phyloP scores from a whole-genome alignment of 495 filamentous ascomycete genomes.

The Evansstolkia leycettana region DNA sequence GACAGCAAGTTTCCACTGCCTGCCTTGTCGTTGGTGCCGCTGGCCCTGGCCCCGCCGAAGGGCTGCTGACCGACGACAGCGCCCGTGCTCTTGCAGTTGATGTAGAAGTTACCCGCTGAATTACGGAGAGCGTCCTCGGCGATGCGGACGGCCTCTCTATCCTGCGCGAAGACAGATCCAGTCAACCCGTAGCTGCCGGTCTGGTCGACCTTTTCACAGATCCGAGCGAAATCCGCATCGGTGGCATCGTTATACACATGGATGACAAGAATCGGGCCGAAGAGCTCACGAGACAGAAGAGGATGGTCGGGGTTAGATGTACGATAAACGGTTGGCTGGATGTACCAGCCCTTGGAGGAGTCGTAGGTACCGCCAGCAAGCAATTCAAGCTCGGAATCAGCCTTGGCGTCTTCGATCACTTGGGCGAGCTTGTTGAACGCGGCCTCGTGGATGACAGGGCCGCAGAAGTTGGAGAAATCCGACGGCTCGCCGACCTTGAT shows the following conservation, averaged over 20 bases:
- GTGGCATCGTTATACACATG: constrained; percentile 47
- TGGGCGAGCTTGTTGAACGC: constrained; percentile 40
- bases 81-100: constrained; percentile 88
- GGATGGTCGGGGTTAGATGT: constrained; percentile 52
- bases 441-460: constrained; percentile 42
- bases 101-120: constrained; percentile 79
- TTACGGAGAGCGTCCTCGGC: constrained; percentile 67
- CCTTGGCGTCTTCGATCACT: constrained; percentile 51
- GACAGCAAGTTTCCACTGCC: constrained; percentile 63
- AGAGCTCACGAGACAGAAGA: constrained; percentile 50
- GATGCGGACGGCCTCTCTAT: constrained; percentile 50
- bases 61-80: constrained; percentile 89
- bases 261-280: constrained; percentile 49
- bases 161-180: constrained; percentile 64
- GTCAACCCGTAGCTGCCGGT: constrained; percentile 70
- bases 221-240: constrained; percentile 35
- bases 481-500: constrained; percentile 58
- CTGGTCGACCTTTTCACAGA: constrained; percentile 46
- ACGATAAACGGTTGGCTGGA: constrained; percentile 55
- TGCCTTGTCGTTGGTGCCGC: constrained; percentile 88
- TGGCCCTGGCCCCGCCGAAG: constrained; percentile 76
- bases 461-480: constrained; percentile 51
- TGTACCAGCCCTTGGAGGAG: constrained; percentile 49
- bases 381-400: constrained; percentile 47
- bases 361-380: constrained; percentile 49